Percentiles rank a stretch among this genome's conserved stretches.
These are phyloP conservation scores for Cladophialophora immunda DNA, from an alignment of 2,329 filamentous ascomycete species.

Conservation along the genomic window DNA sequence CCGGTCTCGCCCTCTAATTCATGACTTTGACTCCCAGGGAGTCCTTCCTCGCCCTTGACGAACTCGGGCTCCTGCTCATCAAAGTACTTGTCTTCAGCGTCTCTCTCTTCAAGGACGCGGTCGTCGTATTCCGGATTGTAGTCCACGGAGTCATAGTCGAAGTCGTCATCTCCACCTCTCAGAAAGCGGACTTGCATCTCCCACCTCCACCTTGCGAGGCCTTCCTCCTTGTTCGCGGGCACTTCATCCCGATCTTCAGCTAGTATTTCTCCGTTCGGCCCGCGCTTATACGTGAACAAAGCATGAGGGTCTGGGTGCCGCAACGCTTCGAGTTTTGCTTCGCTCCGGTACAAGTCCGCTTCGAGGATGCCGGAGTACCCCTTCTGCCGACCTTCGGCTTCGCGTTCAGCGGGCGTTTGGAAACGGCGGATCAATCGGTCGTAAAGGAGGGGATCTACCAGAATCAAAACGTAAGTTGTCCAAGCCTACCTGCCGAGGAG, in stretches of 20 bases:
- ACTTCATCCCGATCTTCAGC: slow-evolving; percentile 67
- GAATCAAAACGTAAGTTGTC: slow-evolving; percentile 28
- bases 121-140: slow-evolving; percentile 76
- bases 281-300: slow-evolving; percentile 60
- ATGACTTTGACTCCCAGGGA: slow-evolving; percentile 33
- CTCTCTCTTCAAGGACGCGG: slow-evolving; percentile 65
- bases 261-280: slow-evolving; percentile 64
- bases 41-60: slow-evolving; percentile 51
- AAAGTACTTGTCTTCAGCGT: slow-evolving; percentile 78
- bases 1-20: slow-evolving; percentile 69
- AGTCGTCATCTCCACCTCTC: slow-evolving; percentile 76
- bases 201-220: slow-evolving; percentile 72
- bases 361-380: slow-evolving; percentile 83
- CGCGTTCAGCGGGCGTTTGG: slow-evolving; percentile 41
- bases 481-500: slow-evolving; percentile 29
- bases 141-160: slow-evolving; percentile 78
- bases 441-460: slow-evolving; percentile 78
- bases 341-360: slow-evolving; percentile 77
- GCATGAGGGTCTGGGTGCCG: slow-evolving; percentile 61
- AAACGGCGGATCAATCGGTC: slow-evolving; percentile 76
- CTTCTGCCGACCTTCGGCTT: slow-evolving; percentile 71
- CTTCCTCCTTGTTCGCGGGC: slow-evolving; percentile 70
- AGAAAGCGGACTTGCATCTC: slow-evolving; percentile 80
- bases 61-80: slow-evolving; percentile 79
- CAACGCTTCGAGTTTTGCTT: slow-evolving; percentile 75